Percentiles rank a stretch among this genome's conserved stretches.
phyloP scores from a whole-genome alignment of 1,284 basidiomycete species.

The Trametes hirsuta region DNA sequence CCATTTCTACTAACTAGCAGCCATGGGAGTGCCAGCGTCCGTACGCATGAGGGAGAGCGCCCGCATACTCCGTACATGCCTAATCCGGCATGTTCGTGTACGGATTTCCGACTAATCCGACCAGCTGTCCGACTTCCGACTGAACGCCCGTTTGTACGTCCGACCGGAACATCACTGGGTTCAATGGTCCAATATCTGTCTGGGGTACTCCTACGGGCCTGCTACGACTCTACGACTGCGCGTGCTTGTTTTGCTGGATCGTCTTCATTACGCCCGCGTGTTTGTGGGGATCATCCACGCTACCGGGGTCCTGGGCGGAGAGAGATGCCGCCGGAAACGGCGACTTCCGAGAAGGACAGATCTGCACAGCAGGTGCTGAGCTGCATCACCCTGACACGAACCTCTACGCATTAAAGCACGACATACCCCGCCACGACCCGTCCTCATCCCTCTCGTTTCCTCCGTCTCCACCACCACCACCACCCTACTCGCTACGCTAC shows the following conservation, averaged over 20 bases:
- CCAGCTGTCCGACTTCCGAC: too few relatives aligned
- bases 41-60: too few relatives aligned
- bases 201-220: too few relatives aligned
- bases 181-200: too few relatives aligned
- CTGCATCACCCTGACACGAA: constrained; percentile 9
- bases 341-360: constrained; percentile 19
- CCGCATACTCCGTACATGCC: too few relatives aligned
- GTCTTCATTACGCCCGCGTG: not conserved
- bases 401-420: constrained; percentile 15
- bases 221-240: too few relatives aligned
- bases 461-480: constrained; percentile 7
- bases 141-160: too few relatives aligned
- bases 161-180: too few relatives aligned
- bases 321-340: constrained; percentile 17
- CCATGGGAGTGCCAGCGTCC: too few relatives aligned
- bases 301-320: constrained; percentile 7
- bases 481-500: constrained; percentile 3
- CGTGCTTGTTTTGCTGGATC: not conserved
- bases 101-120: too few relatives aligned
- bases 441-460: not conserved
- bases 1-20: too few relatives aligned
- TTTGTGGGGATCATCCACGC: not conserved
- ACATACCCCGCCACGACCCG: not conserved
- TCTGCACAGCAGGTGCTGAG: not conserved
- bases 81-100: too few relatives aligned